phyloP scores from a whole-genome alignment of 2,329 filamentous ascomycete species.

The Fonsecaea multimorphosa region DNA sequence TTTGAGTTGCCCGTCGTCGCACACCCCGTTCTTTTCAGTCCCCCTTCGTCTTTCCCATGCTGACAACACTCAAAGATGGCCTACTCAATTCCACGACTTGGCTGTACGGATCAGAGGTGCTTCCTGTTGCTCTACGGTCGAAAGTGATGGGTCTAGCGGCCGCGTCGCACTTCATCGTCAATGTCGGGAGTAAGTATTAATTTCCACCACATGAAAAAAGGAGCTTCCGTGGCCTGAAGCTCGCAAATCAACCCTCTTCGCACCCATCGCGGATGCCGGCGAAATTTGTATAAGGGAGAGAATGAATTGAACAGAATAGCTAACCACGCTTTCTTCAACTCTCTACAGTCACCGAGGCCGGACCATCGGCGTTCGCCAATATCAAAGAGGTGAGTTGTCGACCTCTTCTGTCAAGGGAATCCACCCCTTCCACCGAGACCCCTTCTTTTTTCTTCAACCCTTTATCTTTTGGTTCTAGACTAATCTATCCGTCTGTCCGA shows the following conservation, averaged over 20 bases:
- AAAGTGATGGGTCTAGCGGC: conserved; percentile 86
- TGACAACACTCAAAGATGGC: conserved; percentile 17
- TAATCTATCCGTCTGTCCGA: neutral
- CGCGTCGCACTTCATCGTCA: conserved; percentile 75
- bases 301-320: neutral
- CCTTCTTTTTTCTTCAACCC: neutral
- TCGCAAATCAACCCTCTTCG: neutral
- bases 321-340: neutral
- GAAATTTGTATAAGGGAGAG: neutral
- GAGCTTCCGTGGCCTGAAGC: neutral
- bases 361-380: conserved; percentile 62
- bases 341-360: conserved; percentile 54
- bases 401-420: neutral
- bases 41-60: neutral
- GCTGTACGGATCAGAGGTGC: conserved; percentile 82
- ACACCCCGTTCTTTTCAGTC: neutral
- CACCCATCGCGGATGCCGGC: neutral
- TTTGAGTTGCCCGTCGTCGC: neutral
- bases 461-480: neutral
- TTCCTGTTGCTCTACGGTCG: conserved; percentile 84
- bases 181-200: conserved; percentile 52
- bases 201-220: neutral
- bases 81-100: conserved; percentile 70
- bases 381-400: conserved; percentile 51
- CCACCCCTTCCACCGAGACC: neutral